Conservation (phyloP, 1,139 yeast genomes). For the Zygosaccharomyces sapae region DNA sequence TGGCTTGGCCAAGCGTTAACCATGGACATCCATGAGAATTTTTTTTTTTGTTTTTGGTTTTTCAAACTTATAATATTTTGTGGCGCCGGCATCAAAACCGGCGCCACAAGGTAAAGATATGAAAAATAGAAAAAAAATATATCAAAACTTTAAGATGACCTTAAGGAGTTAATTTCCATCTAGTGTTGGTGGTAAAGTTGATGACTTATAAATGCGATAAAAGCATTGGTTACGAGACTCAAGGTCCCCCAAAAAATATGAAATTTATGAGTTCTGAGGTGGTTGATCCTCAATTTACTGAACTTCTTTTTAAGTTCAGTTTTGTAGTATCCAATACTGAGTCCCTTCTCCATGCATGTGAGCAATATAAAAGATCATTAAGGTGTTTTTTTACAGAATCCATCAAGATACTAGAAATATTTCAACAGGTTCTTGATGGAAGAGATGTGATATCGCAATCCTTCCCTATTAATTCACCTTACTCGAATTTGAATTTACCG, state of each 20-base stretch:
- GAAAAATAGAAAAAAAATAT: background rate
- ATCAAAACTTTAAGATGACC: background rate
- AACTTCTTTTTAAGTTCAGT: constrained; percentile 17
- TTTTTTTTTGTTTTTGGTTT: background rate
- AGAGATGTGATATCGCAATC: constrained; percentile 8
- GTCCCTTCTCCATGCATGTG: constrained; percentile 18
- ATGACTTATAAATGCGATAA: constrained; percentile 4
- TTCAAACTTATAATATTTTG: background rate
- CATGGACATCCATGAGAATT: constrained; percentile 54
- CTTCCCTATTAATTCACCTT: constrained; percentile 5
- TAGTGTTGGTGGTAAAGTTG: too few species aligned
- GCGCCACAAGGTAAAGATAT: constrained; percentile 3
- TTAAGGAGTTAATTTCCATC: background rate
- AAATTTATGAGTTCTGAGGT: constrained; percentile 12
- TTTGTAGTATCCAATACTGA: constrained; percentile 11
- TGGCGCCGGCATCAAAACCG: background rate
- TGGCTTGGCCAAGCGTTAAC: constrained; percentile 68
- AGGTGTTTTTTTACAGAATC: constrained; percentile 12
- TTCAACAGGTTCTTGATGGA: constrained; percentile 12
- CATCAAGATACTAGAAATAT: constrained; percentile 13
- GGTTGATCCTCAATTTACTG: constrained; percentile 19
- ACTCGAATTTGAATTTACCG: background rate
- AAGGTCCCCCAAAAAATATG: constrained; percentile 7
- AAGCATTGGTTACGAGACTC: background rate
- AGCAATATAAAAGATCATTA: constrained; percentile 14